These are phyloP conservation scores for Diaporthe batatas DNA, from an alignment of 2,329 filamentous ascomycete genomes.

Conservation along the genomic window DNA sequence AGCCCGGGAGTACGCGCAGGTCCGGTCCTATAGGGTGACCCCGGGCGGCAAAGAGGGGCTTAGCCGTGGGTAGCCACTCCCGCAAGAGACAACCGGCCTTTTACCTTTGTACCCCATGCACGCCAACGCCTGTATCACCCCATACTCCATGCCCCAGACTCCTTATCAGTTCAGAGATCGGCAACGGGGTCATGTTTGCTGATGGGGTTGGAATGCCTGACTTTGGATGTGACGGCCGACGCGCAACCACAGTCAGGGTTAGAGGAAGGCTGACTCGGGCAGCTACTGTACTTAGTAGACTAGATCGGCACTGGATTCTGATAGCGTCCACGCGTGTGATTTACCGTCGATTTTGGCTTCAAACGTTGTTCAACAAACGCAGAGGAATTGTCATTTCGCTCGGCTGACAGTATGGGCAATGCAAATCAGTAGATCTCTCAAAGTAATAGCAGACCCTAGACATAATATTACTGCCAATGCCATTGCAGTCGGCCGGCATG, in stretches of 20 bases:
- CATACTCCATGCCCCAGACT: neutral
- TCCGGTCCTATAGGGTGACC: conserved; percentile 19
- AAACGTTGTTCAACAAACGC: too few species aligned
- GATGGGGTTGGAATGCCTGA: neutral
- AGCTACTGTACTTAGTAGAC: too few species aligned
- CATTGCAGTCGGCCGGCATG: conserved; percentile 69
- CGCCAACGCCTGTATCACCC: neutral
- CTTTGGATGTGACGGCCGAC: conserved; percentile 10
- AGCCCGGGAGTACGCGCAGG: neutral
- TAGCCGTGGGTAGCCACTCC: neutral
- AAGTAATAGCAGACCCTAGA: neutral
- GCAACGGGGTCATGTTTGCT: neutral
- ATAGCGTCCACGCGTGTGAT: neutral
- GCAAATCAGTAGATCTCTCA: neutral
- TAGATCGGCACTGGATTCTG: neutral
- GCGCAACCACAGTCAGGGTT: conserved; percentile 12
- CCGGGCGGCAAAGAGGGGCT: conserved; percentile 28
- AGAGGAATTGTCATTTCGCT: neutral
- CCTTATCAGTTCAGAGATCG: conserved; percentile 18
- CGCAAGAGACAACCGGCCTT: too few species aligned
- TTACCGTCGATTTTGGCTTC: neutral
- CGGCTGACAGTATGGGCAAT: neutral
- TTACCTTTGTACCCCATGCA: too few species aligned
- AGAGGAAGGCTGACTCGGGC: conserved; percentile 18
- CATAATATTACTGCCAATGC: too few species aligned